Conservation (phyloP, 78 protist genomes). For the Isochrysis galbana region DNA sequence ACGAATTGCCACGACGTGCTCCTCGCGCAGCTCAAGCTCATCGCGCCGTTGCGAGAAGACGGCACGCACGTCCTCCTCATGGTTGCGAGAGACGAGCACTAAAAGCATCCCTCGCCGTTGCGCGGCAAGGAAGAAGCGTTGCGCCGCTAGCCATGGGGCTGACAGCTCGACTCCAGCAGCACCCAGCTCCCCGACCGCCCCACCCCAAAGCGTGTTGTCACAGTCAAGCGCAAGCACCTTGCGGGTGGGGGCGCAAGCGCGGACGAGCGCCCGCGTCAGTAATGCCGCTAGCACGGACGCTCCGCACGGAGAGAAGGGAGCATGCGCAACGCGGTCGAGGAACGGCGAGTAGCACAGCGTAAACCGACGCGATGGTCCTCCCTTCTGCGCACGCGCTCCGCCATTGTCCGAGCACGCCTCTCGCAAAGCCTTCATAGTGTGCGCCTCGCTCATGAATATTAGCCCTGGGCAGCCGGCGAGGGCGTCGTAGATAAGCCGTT, state of each 20-base stretch:
- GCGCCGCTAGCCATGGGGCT: neutral
- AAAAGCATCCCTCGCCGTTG: neutral
- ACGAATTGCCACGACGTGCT: neutral
- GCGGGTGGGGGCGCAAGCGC: neutral
- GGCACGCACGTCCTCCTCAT: neutral
- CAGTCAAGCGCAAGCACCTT: conserved; percentile 18
- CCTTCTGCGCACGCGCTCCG: neutral
- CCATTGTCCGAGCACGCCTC: neutral
- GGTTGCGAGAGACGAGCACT: neutral
- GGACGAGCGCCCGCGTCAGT: neutral
- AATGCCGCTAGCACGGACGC: neutral
- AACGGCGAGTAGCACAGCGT: neutral
- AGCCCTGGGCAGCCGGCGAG: neutral
- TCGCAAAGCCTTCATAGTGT: neutral
- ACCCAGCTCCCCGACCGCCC: conserved; percentile 26
- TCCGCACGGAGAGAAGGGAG: conserved; percentile 14
- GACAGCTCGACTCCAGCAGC: neutral
- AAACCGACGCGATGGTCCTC: neutral
- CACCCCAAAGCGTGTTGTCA: conserved; percentile 37
- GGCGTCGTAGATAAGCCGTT: neutral
- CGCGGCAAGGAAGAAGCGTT: neutral
- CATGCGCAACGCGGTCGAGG: conserved; percentile 27
- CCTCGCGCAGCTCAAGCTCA: neutral
- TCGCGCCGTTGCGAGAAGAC: neutral
- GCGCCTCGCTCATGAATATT: neutral